Evolutionary conservation across 23 red algal genomes (phyloP), one percentile per base, ranked within the genome.

Genomic region (Gracilariopsis chorda): DNA sequence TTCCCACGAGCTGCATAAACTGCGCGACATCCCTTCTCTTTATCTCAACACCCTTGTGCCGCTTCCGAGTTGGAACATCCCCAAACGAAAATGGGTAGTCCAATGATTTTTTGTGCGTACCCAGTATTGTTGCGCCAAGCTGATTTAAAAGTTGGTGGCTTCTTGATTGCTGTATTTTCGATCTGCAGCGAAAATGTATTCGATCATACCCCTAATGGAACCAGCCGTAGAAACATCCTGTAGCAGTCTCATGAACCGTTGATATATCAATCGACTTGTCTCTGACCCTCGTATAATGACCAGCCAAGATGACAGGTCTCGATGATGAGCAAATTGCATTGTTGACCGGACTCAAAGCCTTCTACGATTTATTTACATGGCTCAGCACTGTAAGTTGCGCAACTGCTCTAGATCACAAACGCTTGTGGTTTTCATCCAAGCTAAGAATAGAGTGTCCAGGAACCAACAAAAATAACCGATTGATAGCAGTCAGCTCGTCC

Each of bases 51-150:
- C 77, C 77, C 33, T 58, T 56, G 48, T 59, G 46, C 7, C 25
- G 10, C 25, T 40, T 61, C 30, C 30, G 37, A 59, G 60, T 59
- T 40, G 77, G 46, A n/a, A 47, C 46, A 61, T 82, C 14, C 2
- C 77, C 49, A 33, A 57, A 82, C 77, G 60, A 47, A 10, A 82
- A 82, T 29, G 77, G 77, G 49, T 59, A 82, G 9, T 40, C 48
- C 25, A 82, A 60, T 7, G 23, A 21, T 59, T 23, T 17, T 42
- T 82, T 59, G 28, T 82, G 77, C 0, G 77, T 82, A 3, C 46
- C 77, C 19, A 82, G 2, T 2, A 14, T 7, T 35, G 46, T 82
- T 33, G 52, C 52, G 17, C 77, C 49, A 23, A 82, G 48, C 3
- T 20, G 48, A 34, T 49, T 79, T 14, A 52, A n/a, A 51, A 55